Percentiles rank a stretch among this genome's conserved stretches.
phyloP scores from a whole-genome alignment of 805 yeast species.

The Schizosaccharomyces cryophilus region DNA sequence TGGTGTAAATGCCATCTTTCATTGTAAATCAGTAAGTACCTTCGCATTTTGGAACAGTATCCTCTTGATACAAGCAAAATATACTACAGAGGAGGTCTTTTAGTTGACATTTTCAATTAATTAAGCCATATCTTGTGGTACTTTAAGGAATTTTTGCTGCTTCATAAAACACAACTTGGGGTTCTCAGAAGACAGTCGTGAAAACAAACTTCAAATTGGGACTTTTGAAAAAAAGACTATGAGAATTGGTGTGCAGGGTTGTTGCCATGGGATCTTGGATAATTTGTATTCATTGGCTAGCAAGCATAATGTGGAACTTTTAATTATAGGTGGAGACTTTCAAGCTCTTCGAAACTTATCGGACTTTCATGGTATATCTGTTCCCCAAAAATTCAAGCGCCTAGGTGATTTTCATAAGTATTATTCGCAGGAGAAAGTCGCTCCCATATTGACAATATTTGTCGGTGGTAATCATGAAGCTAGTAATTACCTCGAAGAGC shows the following conservation, averaged over 20 bases:
- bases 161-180: no score
- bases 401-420: constrained; percentile 65
- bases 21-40: no score
- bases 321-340: constrained; percentile 77
- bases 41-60: no score
- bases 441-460: constrained; percentile 58
- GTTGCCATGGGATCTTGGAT: constrained; percentile 64
- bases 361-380: constrained; percentile 48
- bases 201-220: no score
- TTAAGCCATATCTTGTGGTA: no score
- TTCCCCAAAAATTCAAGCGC: constrained; percentile 50
- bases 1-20: no score
- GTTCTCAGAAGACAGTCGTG: no score
- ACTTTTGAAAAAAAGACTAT: neutral
- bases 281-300: constrained; percentile 24
- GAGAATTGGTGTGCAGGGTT: constrained; percentile 54
- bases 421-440: constrained; percentile 30
- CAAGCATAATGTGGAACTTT: constrained; percentile 22
- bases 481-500: constrained; percentile 45
- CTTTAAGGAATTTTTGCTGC: no score
- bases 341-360: constrained; percentile 32
- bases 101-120: no score
- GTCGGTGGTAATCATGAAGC: constrained; percentile 94
- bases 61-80: no score
- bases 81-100: no score